These are phyloP conservation scores for Lanzia echinophila DNA, from an alignment of 2,329 filamentous ascomycete genomes.

Conservation along the genomic window DNA sequence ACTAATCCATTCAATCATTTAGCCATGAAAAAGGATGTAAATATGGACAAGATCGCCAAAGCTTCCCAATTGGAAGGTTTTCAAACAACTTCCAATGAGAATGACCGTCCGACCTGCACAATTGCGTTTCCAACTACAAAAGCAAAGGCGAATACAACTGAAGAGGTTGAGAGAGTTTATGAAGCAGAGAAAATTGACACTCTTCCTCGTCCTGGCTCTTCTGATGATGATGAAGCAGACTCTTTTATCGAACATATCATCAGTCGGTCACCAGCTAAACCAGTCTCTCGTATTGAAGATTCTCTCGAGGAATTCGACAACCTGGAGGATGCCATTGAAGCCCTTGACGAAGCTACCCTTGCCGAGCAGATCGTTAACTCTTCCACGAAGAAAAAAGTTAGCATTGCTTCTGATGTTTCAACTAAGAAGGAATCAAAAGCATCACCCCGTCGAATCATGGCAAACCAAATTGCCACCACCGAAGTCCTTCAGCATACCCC, in stretches of 20 bases:
- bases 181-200: slow-evolving; percentile 4
- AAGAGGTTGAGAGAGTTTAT: slow-evolving; percentile 23
- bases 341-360: slow-evolving; percentile 24
- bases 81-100: background rate
- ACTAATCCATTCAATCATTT: slow-evolving; percentile 14
- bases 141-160: slow-evolving; percentile 21
- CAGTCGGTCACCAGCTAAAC: slow-evolving; percentile 33
- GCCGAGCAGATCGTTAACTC: slow-evolving; percentile 19
- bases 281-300: slow-evolving; percentile 50
- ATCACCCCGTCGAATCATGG: background rate
- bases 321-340: slow-evolving; percentile 55
- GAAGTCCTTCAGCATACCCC: background rate
- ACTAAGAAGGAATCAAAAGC: background rate
- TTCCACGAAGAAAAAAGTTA: slow-evolving; percentile 1
- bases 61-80: background rate
- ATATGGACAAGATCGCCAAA: background rate
- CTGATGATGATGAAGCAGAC: slow-evolving; percentile 22
- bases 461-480: background rate
- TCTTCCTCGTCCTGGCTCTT: background rate
- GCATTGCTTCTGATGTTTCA: background rate
- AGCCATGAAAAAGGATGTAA: slow-evolving; percentile 14
- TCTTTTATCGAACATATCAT: slow-evolving; percentile 34
- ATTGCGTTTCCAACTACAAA: slow-evolving; percentile 4
- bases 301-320: slow-evolving; percentile 56
- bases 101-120: background rate